Evolutionary conservation across 352 stramenopile genomes (phyloP).

Genomic region (Phytophthora aleatoria): DNA sequence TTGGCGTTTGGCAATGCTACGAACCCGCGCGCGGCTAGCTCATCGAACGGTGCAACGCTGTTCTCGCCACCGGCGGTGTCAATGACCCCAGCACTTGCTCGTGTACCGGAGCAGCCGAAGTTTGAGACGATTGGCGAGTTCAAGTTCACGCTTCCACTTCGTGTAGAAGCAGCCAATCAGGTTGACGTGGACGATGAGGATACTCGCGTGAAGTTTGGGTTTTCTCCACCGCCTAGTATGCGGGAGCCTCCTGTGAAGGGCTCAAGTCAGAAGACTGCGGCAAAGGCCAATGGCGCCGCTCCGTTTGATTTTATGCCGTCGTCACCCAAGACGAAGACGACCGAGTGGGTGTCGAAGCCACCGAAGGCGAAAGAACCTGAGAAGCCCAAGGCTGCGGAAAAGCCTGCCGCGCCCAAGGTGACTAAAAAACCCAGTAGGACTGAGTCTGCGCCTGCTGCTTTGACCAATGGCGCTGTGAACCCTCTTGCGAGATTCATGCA

Average conservation of each 20-base stretch:
- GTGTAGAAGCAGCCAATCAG: slow-evolving; percentile 10
- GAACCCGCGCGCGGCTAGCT: slow-evolving; percentile 11
- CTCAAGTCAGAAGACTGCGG: slow-evolving; percentile 32
- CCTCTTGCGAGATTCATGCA: slow-evolving; percentile 73
- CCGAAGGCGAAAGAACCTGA: slow-evolving; percentile 29
- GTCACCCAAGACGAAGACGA: slow-evolving; percentile 55
- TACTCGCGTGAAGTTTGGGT: slow-evolving; percentile 54
- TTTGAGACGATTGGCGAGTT: slow-evolving; percentile 44
- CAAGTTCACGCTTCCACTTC: slow-evolving; percentile 57
- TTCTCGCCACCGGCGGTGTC: slow-evolving; percentile 47
- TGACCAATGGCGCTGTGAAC: slow-evolving; percentile 37
- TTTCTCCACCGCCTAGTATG: slow-evolving; percentile 61
- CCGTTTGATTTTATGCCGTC: slow-evolving; percentile 73
- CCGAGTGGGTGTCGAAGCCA: slow-evolving; percentile 44
- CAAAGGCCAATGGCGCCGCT: slow-evolving; percentile 33
- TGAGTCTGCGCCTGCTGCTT: slow-evolving; percentile 10
- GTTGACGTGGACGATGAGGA: slow-evolving; percentile 46
- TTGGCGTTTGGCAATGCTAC: slow-evolving; percentile 12
- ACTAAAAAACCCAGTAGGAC: slow-evolving; percentile 13
- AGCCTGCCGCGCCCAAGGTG: slow-evolving; percentile 13
- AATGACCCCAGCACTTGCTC: slow-evolving; percentile 37
- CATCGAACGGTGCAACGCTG: slow-evolving; percentile 12
- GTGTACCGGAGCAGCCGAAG: slow-evolving; percentile 14
- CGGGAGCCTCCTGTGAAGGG: slow-evolving; percentile 57
- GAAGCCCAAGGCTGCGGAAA: slow-evolving; percentile 25